Evolutionary conservation across 2,329 filamentous ascomycete genomes (phyloP).

Genomic region (Colletotrichum lentis): DNA sequence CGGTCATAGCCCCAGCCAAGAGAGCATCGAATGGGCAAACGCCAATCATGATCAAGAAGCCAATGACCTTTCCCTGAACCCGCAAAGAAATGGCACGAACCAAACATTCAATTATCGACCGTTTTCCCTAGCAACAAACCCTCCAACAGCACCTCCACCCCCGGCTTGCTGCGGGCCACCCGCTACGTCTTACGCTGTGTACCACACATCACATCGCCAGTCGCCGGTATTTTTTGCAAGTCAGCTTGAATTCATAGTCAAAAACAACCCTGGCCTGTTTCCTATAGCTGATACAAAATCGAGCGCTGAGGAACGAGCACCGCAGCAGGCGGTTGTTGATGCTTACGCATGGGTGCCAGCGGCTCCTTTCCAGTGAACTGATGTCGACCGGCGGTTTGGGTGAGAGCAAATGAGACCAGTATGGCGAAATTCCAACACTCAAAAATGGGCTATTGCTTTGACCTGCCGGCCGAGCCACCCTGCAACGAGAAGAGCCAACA

Average conservation of each 20-base stretch:
- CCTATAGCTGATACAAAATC: constrained; percentile 18
- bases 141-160: background rate
- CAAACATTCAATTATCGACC: constrained; percentile 20
- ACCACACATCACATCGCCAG: constrained; percentile 7
- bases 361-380: background rate
- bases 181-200: constrained; percentile 4
- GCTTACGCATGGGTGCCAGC: constrained; percentile 1
- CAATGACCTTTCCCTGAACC: constrained; percentile 1
- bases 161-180: background rate
- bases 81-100: constrained; percentile 10
- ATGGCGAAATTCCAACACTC: background rate
- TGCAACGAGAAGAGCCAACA: background rate
- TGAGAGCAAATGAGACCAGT: background rate
- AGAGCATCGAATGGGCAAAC: constrained; percentile 4
- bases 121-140: background rate
- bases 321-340: constrained; percentile 1
- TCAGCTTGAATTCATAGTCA: background rate
- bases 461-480: background rate
- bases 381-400: constrained; percentile 1
- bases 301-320: constrained; percentile 13
- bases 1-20: background rate
- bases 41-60: background rate
- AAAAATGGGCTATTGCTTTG: background rate
- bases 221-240: background rate
- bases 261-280: background rate